Percentiles rank a stretch among this genome's conserved stretches.
These are phyloP conservation scores for Abrus pulchellus DNA, from an alignment of 306 rosid genomes.

Conservation along the genomic window DNA sequence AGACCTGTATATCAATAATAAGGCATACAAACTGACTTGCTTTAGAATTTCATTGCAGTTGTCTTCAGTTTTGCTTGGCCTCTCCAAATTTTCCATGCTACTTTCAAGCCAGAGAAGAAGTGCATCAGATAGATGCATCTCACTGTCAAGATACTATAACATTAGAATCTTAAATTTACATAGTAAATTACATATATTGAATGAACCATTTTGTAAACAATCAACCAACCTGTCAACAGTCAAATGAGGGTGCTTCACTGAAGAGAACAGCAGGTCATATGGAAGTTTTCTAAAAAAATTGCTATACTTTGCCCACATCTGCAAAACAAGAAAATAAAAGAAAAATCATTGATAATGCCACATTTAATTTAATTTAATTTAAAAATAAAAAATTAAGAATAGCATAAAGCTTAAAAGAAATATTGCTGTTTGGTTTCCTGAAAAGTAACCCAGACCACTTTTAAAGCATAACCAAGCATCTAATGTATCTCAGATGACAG, in stretches of 20 bases:
- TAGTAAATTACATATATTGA: slow-evolving; percentile 15
- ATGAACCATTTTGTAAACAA: slow-evolving; percentile 41
- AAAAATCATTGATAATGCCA: slow-evolving; percentile 36
- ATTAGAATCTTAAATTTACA: slow-evolving; percentile 46
- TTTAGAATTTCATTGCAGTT: slow-evolving; percentile 57
- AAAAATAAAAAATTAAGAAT: background rate
- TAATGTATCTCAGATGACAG: background rate
- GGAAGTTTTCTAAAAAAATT: slow-evolving; percentile 63
- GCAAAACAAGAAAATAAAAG: slow-evolving; percentile 44
- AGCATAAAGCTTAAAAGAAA: slow-evolving; percentile 28
- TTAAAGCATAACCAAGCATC: slow-evolving; percentile 12
- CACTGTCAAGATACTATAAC: slow-evolving; percentile 64
- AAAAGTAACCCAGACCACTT: slow-evolving; percentile 16
- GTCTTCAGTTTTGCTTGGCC: slow-evolving; percentile 48
- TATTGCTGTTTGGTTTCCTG: background rate
- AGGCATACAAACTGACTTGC: slow-evolving; percentile 58
- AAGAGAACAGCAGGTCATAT: slow-evolving; percentile 60
- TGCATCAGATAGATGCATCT: slow-evolving; percentile 74
- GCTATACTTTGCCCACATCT: slow-evolving; percentile 73
- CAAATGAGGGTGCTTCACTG: slow-evolving; percentile 65
- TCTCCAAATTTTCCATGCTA: slow-evolving; percentile 55
- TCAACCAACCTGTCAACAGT: slow-evolving; percentile 76
- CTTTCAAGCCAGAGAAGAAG: slow-evolving; percentile 75
- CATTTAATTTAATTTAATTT: slow-evolving; percentile 19
- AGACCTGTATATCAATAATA: slow-evolving; percentile 40